Evolutionary conservation across 2,329 filamentous ascomycete genomes (phyloP).

Genomic region (Xylariaceae sp.): DNA sequence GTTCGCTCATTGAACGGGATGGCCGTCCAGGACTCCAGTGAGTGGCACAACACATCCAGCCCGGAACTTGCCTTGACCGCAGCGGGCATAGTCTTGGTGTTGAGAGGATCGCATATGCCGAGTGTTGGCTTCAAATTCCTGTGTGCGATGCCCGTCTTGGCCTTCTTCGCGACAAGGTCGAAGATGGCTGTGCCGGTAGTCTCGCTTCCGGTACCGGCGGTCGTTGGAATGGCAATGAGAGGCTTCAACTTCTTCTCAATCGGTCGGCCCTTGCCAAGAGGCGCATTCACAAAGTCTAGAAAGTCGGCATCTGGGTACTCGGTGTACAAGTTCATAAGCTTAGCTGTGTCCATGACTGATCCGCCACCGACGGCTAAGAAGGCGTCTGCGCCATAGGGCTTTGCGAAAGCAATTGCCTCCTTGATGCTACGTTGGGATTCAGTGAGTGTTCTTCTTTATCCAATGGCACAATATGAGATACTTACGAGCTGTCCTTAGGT

Average conservation of each 20-base stretch:
- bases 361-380: conserved; percentile 91
- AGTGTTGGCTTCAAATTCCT: conserved; percentile 92
- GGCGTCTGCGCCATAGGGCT: conserved; percentile 77
- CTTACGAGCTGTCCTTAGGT: conserved; percentile 89
- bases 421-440: conserved; percentile 58
- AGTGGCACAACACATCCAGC: conserved; percentile 92
- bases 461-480: conserved; percentile 15
- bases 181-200: conserved; percentile 98
- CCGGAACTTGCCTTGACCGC: conserved; percentile 91
- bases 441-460: background rate
- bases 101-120: conserved; percentile 80
- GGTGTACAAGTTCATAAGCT: conserved; percentile 96
- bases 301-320: conserved; percentile 90
- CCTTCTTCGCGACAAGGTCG: conserved; percentile 82
- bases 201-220: conserved; percentile 84
- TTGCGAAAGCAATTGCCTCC: conserved; percentile 84
- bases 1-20: conserved; percentile 88
- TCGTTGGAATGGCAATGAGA: conserved; percentile 80
- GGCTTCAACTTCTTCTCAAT: conserved; percentile 70
- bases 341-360: conserved; percentile 96
- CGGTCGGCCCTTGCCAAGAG: conserved; percentile 78
- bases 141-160: conserved; percentile 95
- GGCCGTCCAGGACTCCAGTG: conserved; percentile 94
- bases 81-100: conserved; percentile 93
- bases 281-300: conserved; percentile 96